Evolutionary conservation across 768 basidiomycete species (phyloP), one percentile per base, ranked within the genome.

Genomic region (Boletus insuetus): DNA sequence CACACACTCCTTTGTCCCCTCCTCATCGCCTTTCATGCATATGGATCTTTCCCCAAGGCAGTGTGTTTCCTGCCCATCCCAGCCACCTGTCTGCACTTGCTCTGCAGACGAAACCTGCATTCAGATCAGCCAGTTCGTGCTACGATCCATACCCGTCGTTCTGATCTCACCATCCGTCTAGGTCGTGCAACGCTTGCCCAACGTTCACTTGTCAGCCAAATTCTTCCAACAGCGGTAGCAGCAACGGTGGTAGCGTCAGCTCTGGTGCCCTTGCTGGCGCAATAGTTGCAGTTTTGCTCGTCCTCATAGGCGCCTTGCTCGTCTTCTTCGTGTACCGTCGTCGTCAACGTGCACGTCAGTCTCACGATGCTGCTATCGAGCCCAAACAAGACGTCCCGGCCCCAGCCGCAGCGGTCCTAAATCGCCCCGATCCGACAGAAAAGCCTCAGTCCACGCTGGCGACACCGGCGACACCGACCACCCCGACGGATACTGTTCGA

Each of bases 381-480:
- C 63, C 73, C 52, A 80, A 80, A 60, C 68, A 73, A 48, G 89
- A 92, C 63, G 70, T 82, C 19, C 89, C 89, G 37, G 90, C 88
- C 2, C 74, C 86, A 20, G 89, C 91, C 19, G 86, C 82, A 61
- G 82, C 84, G 11, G 91, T 92, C 34, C 84, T 92, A 55, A 88
- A 84, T 68, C 78, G 90, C 40, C 88, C 89, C n/a, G 87, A 92
- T 70, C 90, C 90, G 31, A 85, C 73, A 49, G 88, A 89, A 74
- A 89, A 89, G 66, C 68, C 77, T 8, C 63, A 50, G 31, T 29
- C 64, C 1, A 26, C 61, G 29, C 56, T 52, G 4, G 20, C 49
- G 11, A 53, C 65, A 8, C 53, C 58, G 3, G 43, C 62, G 4
- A 78, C 26, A 2, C 53, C 24, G 2, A 31, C 50, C 16, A 48